phyloP scores from a whole-genome alignment of 164 flowering plant species.

The Piper betle region DNA sequence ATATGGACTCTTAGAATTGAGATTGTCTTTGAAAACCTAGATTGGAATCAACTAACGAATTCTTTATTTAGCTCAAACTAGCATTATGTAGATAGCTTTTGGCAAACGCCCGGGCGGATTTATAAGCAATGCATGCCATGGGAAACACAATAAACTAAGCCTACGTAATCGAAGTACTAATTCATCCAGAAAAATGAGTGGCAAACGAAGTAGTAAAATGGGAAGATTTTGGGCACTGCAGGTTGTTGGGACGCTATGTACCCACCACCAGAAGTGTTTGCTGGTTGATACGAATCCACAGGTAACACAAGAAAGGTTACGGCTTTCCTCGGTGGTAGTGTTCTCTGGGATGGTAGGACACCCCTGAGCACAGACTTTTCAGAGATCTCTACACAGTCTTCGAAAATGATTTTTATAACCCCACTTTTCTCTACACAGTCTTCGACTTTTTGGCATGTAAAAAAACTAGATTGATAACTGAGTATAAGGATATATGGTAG shows the following conservation, averaged over 20 bases:
- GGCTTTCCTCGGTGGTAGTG: slow-evolving; percentile 77
- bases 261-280: slow-evolving; percentile 88
- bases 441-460: neutral
- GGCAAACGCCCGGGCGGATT: no score
- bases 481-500: slow-evolving; percentile 39
- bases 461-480: no score
- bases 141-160: no score
- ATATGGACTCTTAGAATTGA: no score
- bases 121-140: no score
- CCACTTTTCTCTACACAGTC: slow-evolving; percentile 58
- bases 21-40: no score
- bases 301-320: slow-evolving; percentile 60
- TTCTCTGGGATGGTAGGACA: slow-evolving; percentile 92
- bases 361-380: slow-evolving; percentile 74
- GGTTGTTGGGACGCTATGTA: slow-evolving; percentile 72
- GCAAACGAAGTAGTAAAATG: no score
- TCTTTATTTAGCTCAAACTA: no score
- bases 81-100: no score
- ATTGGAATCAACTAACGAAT: no score
- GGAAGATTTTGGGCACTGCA: slow-evolving; percentile 18
- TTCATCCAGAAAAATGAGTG: no score
- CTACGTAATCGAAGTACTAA: no score
- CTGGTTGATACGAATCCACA: slow-evolving; percentile 61
- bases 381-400: slow-evolving; percentile 60
- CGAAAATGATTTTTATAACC: slow-evolving; percentile 66